Conservation (phyloP, 139 green algal genomes). For the Chloropicon primus region DNA sequence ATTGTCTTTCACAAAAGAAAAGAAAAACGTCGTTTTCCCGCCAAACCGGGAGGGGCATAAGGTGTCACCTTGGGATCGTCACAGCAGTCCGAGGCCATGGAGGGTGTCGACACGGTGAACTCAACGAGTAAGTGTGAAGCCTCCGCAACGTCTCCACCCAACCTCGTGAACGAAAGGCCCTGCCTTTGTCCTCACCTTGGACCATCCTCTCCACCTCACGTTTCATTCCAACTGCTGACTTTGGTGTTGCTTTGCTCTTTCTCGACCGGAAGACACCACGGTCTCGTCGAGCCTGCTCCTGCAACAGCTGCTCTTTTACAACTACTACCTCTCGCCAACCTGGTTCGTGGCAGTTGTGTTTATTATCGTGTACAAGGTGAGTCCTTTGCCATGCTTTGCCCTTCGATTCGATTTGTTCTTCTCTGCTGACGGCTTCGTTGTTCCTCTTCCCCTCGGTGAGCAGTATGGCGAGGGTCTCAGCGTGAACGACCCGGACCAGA, state of each 20-base stretch:
- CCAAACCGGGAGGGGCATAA: no score
- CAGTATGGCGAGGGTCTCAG: constrained; percentile 6
- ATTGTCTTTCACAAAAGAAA: no score
- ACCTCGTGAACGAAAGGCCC: no score
- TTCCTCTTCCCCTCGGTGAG: neutral
- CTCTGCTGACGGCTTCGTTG: no score
- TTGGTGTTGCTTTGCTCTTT: neutral
- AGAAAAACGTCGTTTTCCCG: no score
- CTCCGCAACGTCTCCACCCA: no score
- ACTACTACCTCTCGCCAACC: neutral
- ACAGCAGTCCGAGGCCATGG: neutral
- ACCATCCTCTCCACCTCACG: no score
- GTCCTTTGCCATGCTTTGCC: no score
- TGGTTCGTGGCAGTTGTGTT: neutral
- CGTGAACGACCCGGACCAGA: constrained; percentile 5
- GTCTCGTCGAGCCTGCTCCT: neutral
- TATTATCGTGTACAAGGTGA: neutral
- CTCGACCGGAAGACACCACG: neutral
- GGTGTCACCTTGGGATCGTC: neutral
- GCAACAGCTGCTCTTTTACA: neutral
- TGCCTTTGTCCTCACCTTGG: neutral
- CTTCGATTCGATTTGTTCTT: neutral
- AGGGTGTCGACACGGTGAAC: neutral
- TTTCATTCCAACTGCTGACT: no score
- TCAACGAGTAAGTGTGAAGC: neutral